These are phyloP conservation scores for Chaetomiaceae sp. DNA, from an alignment of 2,329 filamentous ascomycete species.

Conservation along the genomic window DNA sequence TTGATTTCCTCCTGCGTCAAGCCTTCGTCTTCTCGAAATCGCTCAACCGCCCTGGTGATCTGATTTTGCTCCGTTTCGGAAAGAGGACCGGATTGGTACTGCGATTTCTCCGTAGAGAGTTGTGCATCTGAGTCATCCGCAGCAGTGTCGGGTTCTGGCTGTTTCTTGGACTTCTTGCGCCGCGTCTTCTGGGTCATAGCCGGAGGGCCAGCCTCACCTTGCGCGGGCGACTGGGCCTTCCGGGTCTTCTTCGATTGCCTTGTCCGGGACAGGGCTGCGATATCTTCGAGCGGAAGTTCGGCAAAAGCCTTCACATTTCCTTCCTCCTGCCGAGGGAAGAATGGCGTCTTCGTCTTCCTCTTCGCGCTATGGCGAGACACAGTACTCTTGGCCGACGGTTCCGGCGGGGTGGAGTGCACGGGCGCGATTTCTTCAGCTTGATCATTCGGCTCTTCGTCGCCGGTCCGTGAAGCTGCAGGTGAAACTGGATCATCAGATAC, in stretches of 20 bases:
- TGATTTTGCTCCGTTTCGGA: constrained; percentile 15
- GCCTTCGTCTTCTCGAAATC: constrained; percentile 15
- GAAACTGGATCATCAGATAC: neutral
- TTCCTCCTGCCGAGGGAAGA: constrained; percentile 9
- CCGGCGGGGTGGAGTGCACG: neutral
- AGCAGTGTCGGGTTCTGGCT: neutral
- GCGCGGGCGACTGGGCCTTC: neutral
- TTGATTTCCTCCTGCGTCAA: constrained; percentile 24
- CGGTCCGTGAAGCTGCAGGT: neutral
- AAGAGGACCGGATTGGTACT: constrained; percentile 17
- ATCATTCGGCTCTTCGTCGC: neutral
- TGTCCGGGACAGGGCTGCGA: neutral
- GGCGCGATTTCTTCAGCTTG: neutral
- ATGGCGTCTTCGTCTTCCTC: constrained; percentile 17
- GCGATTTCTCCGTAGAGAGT: neutral
- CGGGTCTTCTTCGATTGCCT: neutral
- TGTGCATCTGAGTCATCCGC: neutral
- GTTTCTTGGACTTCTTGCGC: neutral
- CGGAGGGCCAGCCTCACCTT: neutral
- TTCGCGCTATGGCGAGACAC: neutral
- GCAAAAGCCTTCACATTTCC: constrained; percentile 13
- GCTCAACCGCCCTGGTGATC: constrained; percentile 19
- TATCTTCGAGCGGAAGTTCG: constrained; percentile 13
- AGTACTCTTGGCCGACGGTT: constrained; percentile 1
- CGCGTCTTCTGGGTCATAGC: neutral